These are phyloP conservation scores for Neostapfia colusana DNA, from an alignment of 176 grass and related monocot genomes.

Conservation along the genomic window DNA sequence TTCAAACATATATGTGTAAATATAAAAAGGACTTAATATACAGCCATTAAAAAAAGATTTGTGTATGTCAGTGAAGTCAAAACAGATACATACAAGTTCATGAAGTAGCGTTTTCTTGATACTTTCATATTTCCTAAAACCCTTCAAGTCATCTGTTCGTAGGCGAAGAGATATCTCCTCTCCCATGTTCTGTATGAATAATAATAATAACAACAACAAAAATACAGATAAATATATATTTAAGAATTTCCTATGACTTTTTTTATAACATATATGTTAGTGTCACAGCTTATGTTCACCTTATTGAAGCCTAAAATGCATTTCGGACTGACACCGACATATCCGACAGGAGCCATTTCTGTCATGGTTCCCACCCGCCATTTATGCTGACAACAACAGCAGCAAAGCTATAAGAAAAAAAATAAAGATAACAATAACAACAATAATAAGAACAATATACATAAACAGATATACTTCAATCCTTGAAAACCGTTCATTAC, in stretches of 20 bases:
- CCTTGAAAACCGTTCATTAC: conserved; percentile 44
- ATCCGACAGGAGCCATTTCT: conserved; percentile 94
- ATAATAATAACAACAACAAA: neutral
- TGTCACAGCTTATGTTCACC: conserved; percentile 44
- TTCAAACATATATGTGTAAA: conserved; percentile 38
- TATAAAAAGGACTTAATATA: conserved; percentile 1
- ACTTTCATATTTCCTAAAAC: conserved; percentile 94
- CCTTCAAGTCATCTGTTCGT: conserved; percentile 92
- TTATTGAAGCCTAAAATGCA: conserved; percentile 96
- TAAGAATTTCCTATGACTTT: neutral
- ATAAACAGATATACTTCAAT: conserved; percentile 4
- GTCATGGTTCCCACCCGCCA: conserved; percentile 95
- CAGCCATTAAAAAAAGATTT: conserved; percentile 19
- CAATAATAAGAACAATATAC: conserved; percentile 3
- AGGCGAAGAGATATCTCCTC: conserved; percentile 93
- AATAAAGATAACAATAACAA: neutral
- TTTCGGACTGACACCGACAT: conserved; percentile 89
- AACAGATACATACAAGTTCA: conserved; percentile 71
- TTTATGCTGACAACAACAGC: conserved; percentile 59
- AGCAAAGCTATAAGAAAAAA: conserved; percentile 15
- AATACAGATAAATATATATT: conserved; percentile 17
- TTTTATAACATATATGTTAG: neutral
- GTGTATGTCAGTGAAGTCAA: neutral
- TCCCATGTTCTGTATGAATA: conserved; percentile 72
- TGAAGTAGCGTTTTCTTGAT: conserved; percentile 95